Evolutionary conservation across 352 stramenopile species (phyloP).

Genomic region (Globisporangium ultimum): DNA sequence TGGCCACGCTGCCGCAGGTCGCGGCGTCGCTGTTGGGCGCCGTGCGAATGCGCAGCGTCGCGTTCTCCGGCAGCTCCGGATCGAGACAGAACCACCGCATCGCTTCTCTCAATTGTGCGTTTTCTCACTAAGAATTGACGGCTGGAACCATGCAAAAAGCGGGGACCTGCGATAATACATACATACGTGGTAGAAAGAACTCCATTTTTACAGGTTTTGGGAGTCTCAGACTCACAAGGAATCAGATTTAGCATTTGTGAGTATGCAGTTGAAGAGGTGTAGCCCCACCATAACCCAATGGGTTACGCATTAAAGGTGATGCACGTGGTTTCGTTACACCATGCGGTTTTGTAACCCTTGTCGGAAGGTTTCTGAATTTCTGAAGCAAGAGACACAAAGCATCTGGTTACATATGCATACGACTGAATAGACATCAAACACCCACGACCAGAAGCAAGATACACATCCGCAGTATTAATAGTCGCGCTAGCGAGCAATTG

Average conservation of each 20-base stretch:
- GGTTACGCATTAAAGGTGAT: background rate
- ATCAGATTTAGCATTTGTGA: background rate
- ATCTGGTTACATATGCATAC: too few species aligned
- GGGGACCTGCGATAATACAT: background rate
- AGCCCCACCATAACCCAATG: too few species aligned
- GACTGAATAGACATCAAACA: too few species aligned
- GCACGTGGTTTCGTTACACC: background rate
- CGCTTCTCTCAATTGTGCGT: background rate
- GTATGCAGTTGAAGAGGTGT: background rate
- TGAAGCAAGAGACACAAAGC: too few species aligned
- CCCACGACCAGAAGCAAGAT: too few species aligned
- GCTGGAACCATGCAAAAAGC: background rate
- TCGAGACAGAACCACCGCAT: constrained; percentile 80
- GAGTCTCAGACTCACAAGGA: background rate
- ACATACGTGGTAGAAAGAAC: background rate
- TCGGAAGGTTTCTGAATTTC: too few species aligned
- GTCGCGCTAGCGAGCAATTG: too few species aligned
- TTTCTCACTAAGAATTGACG: background rate
- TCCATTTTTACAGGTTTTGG: background rate
- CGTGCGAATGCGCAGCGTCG: constrained; percentile 59
- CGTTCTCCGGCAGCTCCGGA: constrained; percentile 46
- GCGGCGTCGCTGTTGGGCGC: constrained; percentile 41
- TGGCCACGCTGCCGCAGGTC: constrained; percentile 38
- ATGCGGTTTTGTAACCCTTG: too few species aligned
- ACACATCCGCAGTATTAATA: too few species aligned